These are phyloP conservation scores for Claviceps sp. DNA, from an alignment of 2,329 filamentous ascomycete genomes.

Conservation along the genomic window DNA sequence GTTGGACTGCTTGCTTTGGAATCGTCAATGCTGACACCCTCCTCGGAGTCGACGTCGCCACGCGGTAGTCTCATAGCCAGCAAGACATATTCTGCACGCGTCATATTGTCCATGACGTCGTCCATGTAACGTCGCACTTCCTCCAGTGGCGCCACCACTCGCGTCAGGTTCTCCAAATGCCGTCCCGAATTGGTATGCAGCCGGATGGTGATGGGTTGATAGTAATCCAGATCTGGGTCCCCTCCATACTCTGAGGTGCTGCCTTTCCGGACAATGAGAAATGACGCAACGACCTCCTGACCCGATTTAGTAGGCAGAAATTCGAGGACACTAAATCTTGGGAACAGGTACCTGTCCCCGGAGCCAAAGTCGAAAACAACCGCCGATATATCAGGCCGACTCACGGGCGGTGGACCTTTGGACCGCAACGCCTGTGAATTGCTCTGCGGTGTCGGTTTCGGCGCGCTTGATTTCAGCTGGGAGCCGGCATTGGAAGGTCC, in stretches of 20 bases:
- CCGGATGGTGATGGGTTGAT: conserved; percentile 58
- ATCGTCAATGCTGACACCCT: conserved; percentile 16
- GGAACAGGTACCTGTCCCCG: conserved; percentile 67
- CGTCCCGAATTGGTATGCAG: conserved; percentile 40
- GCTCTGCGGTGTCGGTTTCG: conserved; percentile 11
- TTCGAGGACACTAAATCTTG: conserved; percentile 65
- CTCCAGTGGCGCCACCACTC: conserved; percentile 48
- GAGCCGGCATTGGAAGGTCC: conserved; percentile 11
- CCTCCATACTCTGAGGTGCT: conserved; percentile 51
- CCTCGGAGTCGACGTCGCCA: conserved; percentile 17
- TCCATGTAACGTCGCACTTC: conserved; percentile 57
- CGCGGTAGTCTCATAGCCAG: conserved; percentile 53
- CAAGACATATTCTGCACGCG: conserved; percentile 52
- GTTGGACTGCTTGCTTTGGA: conserved; percentile 17
- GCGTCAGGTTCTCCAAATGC: conserved; percentile 45
- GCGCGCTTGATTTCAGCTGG: conserved; percentile 22
- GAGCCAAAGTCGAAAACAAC: conserved; percentile 59
- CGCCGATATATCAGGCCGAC: conserved; percentile 50
- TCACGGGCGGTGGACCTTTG: conserved; percentile 40
- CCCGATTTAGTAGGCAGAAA: conserved; percentile 37
- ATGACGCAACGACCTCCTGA: conserved; percentile 57
- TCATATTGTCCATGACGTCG: conserved; percentile 56
- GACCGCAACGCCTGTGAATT: conserved; percentile 44
- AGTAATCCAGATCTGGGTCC: conserved; percentile 56
- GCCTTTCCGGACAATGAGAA: conserved; percentile 62